A percentile compares a stretch with the other conserved stretches of the same genome.
These are phyloP conservation scores for Phlyctochytrium arcticum DNA, from an alignment of 192 early-diverging fungal species.

Conservation along the genomic window DNA sequence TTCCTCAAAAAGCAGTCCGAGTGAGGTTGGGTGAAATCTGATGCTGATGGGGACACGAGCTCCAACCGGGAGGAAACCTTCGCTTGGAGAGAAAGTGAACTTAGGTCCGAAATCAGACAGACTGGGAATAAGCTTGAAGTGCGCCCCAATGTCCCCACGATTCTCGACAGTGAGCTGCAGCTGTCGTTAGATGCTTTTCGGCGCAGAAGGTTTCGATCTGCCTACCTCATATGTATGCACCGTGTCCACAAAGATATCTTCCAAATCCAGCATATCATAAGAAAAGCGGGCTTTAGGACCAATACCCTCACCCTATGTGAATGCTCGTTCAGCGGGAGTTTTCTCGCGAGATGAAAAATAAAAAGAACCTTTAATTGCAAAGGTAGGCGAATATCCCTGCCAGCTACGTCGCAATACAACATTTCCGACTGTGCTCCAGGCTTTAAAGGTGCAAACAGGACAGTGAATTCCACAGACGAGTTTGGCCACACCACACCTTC, in stretches of 20 bases:
- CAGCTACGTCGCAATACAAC: conserved; percentile 52
- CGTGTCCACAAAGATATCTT: conserved; percentile 53
- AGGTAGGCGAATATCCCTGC: conserved; percentile 50
- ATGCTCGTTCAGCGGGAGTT: too few species aligned
- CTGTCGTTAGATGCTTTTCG: background rate
- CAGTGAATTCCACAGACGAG: conserved; percentile 38
- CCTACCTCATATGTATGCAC: conserved; percentile 48
- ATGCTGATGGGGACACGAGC: conserved; percentile 41
- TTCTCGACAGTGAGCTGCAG: conserved; percentile 52
- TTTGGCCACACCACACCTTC: conserved; percentile 55
- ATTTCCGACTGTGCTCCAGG: conserved; percentile 33
- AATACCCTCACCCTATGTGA: conserved; percentile 49
- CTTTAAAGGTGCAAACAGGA: conserved; percentile 41
- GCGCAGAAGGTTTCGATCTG: background rate
- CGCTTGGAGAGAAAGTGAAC: conserved; percentile 43
- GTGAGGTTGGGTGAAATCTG: conserved; percentile 37
- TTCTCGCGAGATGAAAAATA: too few species aligned
- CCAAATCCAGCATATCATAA: conserved; percentile 48
- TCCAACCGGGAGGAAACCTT: conserved; percentile 40
- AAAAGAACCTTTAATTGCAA: conserved; percentile 40
- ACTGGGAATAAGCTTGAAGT: conserved; percentile 22
- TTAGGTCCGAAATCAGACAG: conserved; percentile 40
- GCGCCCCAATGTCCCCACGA: conserved; percentile 46
- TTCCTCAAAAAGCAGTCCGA: conserved; percentile 52
- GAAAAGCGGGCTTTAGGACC: conserved; percentile 56